Evolutionary conservation across 805 yeast genomes (phyloP), one percentile per base, ranked within the genome.

Genomic region (Teunomyces panamensis): DNA sequence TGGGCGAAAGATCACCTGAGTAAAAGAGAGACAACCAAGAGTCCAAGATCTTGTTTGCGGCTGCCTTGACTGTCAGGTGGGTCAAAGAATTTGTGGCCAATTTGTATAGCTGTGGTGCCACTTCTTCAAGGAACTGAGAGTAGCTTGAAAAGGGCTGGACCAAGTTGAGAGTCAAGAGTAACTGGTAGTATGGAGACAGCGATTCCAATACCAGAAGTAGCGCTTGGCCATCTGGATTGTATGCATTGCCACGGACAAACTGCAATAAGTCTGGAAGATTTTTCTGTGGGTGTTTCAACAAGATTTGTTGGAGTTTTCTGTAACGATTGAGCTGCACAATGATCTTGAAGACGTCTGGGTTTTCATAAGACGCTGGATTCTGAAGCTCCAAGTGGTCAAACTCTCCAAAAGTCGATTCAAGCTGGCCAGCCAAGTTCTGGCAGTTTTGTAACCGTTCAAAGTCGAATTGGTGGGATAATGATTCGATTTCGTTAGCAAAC

Each of bases 301-400:
- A 52, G 30, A 63, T 54, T 2, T 14, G 28, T 29, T 52, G 54
- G 50, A 65, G 57, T 13, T 49, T 45, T 32, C 56, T 57, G 49
- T 62, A 64, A 17, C 65, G 53, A 33, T 58, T 54, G n/a, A 59
- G 49, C 43, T 62, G 65, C 44, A 65, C 53, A 24, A 58, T 51
- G 13, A 61, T 45, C 33, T 51, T 49, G 46, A 59, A 62, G 44
- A 53, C 57, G 29, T 47, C 46, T 5, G 48, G 39, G 9, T 45
- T 37, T 11, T 35, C 45, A 29, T 37, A 37, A 10, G 41, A 37
- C 7, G 27, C 16, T 8, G 13, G 29, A n/a, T 50, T 48, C 10
- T 47, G 44, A n/a, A 45, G 44, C 24, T 39, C 35, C 30, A 56
- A 53, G 9, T 42, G 43, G 34, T 57, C 50, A 45, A 56, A 57